These are phyloP conservation scores for Lactarius indigo DNA, from an alignment of 768 basidiomycete genomes.

Conservation along the genomic window DNA sequence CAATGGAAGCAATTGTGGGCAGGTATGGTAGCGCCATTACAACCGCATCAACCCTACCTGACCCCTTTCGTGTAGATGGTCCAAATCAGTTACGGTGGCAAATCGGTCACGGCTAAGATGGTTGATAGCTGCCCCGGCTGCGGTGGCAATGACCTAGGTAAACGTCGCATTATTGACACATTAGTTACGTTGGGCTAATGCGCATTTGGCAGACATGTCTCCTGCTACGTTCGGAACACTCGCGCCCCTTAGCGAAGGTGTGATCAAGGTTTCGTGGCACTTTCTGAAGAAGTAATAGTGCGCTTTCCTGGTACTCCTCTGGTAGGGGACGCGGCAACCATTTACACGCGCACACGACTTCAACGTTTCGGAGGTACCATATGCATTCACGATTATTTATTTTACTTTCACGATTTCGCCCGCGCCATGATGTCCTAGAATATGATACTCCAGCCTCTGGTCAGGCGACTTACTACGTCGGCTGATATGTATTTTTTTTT, in stretches of 20 bases:
- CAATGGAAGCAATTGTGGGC: constrained; percentile 14
- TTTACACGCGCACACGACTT: not conserved
- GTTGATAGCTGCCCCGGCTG: constrained; percentile 22
- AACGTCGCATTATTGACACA: not conserved
- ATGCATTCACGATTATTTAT: not conserved
- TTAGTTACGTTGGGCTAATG: not conserved
- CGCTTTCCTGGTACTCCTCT: constrained; percentile 10
- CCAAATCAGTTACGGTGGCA: constrained; percentile 5
- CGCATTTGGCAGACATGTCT: constrained; percentile 21
- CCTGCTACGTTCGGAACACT: constrained; percentile 10
- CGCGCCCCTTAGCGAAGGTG: constrained; percentile 2
- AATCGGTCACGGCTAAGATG: constrained; percentile 13
- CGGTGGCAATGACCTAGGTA: constrained; percentile 21
- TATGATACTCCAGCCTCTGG: constrained; percentile 13
- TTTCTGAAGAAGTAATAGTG: constrained; percentile 1
- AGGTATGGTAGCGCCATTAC: constrained; percentile 7
- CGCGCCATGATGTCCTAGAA: constrained; percentile 1
- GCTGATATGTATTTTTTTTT: constrained; percentile 13
- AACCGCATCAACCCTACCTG: not conserved
- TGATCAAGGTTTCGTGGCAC: constrained; percentile 6
- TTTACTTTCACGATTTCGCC: not conserved
- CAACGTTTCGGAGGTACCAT: not conserved
- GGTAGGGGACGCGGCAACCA: constrained; percentile 12
- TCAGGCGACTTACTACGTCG: constrained; percentile 11
- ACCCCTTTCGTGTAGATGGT: constrained; percentile 10